Conservation (phyloP, 2,329 filamentous ascomycete species). For the Neodidymelliopsis sp. region DNA sequence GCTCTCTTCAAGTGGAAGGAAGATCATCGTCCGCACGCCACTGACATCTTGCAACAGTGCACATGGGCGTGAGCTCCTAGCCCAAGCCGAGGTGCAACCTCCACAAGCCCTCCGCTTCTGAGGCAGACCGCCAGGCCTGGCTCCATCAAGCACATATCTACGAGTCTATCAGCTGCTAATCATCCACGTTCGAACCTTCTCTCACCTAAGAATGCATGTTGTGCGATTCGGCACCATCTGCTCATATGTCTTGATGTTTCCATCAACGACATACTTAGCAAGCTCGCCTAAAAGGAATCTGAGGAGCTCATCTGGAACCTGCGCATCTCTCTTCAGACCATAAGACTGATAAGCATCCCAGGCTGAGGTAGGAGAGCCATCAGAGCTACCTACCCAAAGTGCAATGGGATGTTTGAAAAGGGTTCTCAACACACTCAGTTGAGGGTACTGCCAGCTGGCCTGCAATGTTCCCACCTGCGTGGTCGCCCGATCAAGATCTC, state of each 20-base stretch:
- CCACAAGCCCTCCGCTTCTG: conserved; percentile 15
- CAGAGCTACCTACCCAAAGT: not conserved
- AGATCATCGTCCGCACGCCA: conserved; percentile 19
- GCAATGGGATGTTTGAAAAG: not conserved
- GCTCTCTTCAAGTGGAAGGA: conserved; percentile 17
- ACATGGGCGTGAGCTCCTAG: conserved; percentile 14
- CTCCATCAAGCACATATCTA: conserved; percentile 15
- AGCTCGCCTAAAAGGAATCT: conserved; percentile 9
- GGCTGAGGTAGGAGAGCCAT: not conserved
- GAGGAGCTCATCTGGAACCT: conserved; percentile 4
- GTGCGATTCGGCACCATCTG: conserved; percentile 9
- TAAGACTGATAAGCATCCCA: conserved; percentile 2
- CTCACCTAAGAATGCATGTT: conserved; percentile 19
- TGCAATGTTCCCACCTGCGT: not conserved
- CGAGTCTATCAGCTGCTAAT: not conserved
- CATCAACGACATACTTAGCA: conserved; percentile 2
- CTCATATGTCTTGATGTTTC: conserved; percentile 1
- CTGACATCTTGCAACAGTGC: conserved; percentile 21
- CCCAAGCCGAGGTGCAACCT: conserved; percentile 10
- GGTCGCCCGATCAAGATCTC: not conserved
- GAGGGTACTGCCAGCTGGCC: not conserved
- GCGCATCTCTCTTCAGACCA: not conserved
- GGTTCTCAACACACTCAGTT: not conserved
- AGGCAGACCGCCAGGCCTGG: conserved; percentile 2
- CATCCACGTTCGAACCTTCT: not conserved